Percentiles rank a stretch among this genome's conserved stretches.
These are phyloP conservation scores for Plasmodium ovale DNA, from an alignment of 169 alveolate species.

Conservation along the genomic window DNA sequence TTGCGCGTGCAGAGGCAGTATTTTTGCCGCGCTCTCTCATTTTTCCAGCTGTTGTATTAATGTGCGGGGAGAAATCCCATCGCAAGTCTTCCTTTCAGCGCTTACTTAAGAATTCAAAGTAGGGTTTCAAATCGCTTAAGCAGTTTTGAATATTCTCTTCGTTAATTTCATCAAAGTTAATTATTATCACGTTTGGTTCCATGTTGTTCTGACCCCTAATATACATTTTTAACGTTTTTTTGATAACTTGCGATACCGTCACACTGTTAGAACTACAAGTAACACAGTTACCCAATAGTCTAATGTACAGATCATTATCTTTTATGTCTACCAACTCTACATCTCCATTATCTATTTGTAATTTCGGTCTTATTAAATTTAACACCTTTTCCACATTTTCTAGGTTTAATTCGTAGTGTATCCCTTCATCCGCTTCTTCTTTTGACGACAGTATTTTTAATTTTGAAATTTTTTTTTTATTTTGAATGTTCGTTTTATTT, in stretches of 20 bases:
- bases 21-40: no score
- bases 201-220: slow-evolving; percentile 73
- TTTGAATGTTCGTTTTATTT: slow-evolving; percentile 34
- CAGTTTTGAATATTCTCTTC: slow-evolving; percentile 72
- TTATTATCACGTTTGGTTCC: slow-evolving; percentile 80
- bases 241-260: slow-evolving; percentile 83
- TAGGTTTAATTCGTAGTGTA: slow-evolving; percentile 71
- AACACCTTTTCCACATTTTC: slow-evolving; percentile 84
- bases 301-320: slow-evolving; percentile 70
- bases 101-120: slow-evolving; percentile 73
- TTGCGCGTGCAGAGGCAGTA: slow-evolving; percentile 5
- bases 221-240: slow-evolving; percentile 80
- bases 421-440: slow-evolving; percentile 50
- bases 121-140: slow-evolving; percentile 53
- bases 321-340: slow-evolving; percentile 79
- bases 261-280: slow-evolving; percentile 82
- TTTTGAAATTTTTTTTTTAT: slow-evolving; percentile 18
- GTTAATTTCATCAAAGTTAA: slow-evolving; percentile 77
- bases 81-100: background rate
- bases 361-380: slow-evolving; percentile 83
- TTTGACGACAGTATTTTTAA: slow-evolving; percentile 3
- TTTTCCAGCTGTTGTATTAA: no score
- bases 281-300: slow-evolving; percentile 82
- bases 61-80: no score
- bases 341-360: slow-evolving; percentile 85